Evolutionary conservation across 163 green algal genomes (phyloP).

Genomic region (Trebouxiophyceae sp.): DNA sequence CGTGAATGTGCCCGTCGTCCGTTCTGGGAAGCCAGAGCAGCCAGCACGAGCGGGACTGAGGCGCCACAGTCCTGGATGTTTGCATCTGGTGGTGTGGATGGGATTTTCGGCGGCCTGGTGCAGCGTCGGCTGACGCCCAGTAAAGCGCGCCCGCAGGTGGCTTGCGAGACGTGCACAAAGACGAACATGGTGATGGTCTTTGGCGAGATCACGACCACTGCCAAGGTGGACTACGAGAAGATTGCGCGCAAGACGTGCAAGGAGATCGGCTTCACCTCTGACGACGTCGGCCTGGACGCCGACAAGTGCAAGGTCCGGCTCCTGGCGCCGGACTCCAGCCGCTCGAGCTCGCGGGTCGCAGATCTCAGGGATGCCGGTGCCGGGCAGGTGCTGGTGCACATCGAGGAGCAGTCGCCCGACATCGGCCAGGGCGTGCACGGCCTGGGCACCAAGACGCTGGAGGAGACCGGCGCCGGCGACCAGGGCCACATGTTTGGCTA

Average conservation of each 20-base stretch:
- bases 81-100: too few species aligned
- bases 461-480: conserved; percentile 97
- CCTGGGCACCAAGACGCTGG: conserved; percentile 97
- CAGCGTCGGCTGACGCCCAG: too few species aligned
- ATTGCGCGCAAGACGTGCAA: conserved; percentile 44
- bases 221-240: conserved; percentile 99
- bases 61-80: too few species aligned
- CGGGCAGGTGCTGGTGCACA: conserved; percentile 84
- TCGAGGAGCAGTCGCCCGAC: conserved; percentile 98
- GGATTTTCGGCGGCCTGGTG: too few species aligned
- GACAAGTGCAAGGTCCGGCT: conserved; percentile 99
- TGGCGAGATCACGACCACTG: conserved; percentile 98
- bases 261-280: conserved; percentile 93
- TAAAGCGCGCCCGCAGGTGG: conserved; percentile 74
- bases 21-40: too few species aligned
- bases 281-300: conserved; percentile 90
- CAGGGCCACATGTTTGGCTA: conserved; percentile 99
- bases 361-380: too few species aligned
- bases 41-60: too few species aligned
- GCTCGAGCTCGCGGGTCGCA: too few species aligned
- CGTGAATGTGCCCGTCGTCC: too few species aligned
- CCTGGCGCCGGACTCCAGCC: too few species aligned
- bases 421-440: conserved; percentile 98
- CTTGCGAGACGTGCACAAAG: conserved; percentile 98
- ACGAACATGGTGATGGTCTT: conserved; percentile 99